Base-by-base conservation (phyloP, 2,329 filamentous ascomycete genomes). In the Claviceps spartinae region DNA sequence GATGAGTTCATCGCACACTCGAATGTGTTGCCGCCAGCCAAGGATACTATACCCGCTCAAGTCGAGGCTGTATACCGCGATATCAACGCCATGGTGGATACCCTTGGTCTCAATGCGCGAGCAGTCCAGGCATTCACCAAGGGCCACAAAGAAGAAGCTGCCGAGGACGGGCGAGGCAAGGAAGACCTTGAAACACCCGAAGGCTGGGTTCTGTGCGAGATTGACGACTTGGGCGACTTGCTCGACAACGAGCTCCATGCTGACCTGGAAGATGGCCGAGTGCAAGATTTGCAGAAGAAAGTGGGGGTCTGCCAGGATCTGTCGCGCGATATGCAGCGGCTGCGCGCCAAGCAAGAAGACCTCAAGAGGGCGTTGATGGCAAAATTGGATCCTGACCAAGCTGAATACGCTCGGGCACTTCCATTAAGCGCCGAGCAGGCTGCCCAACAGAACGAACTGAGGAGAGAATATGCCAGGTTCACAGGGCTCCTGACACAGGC, bases 41-140 rank as follows among this genome's bases (percentile, higher is more conserved):
- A 73, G 50, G 76, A 82, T 51, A 81, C 74, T 46, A 72, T 84
- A 36, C 76, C 80, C 4, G 73, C 76, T 8, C 81, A 83, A 58
- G 79, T 82, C 22, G 81, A 85, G 61, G 76, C 79, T 18, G 72
- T 85, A 1, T 93, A 87, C 64, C 78, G 85, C 45, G 87, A 91
- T 60, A 86, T 91, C 63, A 91, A 93, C 65, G 86, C 86, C 13
- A 98, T 97, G 93, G 83, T 98, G 44, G 88, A 96, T 60, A 91
- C 87, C 0, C 72, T 97, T 42, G 91, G 91, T 9, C 77, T 96
- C 48, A 97, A 97, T 63, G 81, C 74, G 11, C 73, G 78, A 16
- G 81, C 86, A 5, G 78, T 91, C 40, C 73, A 75, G 47, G 72
- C 72, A 11, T 85, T 83, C 57, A 74, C 90, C 44, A 74, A 78